Conservation (phyloP, 2,329 filamentous ascomycete genomes). For the Metarhizium anisopliae region DNA sequence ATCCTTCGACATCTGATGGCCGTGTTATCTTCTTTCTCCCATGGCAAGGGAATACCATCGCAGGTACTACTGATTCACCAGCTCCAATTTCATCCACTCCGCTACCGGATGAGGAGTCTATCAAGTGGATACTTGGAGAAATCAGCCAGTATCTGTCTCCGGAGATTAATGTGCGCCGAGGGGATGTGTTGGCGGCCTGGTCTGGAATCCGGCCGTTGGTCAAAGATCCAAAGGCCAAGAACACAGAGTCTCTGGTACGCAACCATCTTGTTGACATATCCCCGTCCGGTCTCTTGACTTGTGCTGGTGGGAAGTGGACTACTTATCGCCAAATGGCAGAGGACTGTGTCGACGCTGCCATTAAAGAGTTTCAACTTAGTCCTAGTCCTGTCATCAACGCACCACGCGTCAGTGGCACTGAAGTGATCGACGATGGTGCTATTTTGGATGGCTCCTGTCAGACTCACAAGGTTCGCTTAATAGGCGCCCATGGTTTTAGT, state of each 20-base stretch:
- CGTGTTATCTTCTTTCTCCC: conserved; percentile 89
- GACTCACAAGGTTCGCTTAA: conserved; percentile 71
- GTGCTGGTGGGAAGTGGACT: conserved; percentile 86
- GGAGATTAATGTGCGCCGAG: conserved; percentile 75
- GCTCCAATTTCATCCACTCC: conserved; percentile 65
- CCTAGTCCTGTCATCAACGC: conserved; percentile 48
- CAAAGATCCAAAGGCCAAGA: conserved; percentile 75
- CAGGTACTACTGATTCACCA: conserved; percentile 76
- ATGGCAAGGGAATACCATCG: conserved; percentile 89
- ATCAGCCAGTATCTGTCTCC: conserved; percentile 74
- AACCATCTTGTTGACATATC: conserved; percentile 79
- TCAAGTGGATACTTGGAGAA: conserved; percentile 80
- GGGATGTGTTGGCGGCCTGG: conserved; percentile 86
- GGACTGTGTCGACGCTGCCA: conserved; percentile 75
- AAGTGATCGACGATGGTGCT: conserved; percentile 61
- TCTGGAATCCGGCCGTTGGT: conserved; percentile 81
- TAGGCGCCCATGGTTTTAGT: conserved; percentile 80
- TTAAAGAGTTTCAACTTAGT: conserved; percentile 57
- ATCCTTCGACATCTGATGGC: conserved; percentile 78
- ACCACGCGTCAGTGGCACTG: conserved; percentile 60
- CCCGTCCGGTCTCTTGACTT: conserved; percentile 71
- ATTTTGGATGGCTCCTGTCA: conserved; percentile 60
- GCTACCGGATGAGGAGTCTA: conserved; percentile 71
- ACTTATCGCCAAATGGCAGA: conserved; percentile 92
- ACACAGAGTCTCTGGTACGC: conserved; percentile 78